Percentiles rank a stretch among this genome's conserved stretches.
Conservation (phyloP, 495 filamentous ascomycete genomes). For the Penicillium steckii region DNA sequence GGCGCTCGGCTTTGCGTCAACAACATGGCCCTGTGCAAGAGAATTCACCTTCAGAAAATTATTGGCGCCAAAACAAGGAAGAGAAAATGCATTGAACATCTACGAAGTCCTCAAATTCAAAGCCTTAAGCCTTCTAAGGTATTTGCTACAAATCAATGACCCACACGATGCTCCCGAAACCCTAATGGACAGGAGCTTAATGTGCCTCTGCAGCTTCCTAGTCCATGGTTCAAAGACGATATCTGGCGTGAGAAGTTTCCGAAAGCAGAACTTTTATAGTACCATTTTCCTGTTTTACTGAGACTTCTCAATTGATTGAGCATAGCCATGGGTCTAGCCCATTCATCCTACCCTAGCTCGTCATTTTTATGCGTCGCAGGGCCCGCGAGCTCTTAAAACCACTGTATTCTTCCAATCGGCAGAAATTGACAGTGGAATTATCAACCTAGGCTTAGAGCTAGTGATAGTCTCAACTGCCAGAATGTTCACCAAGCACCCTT, state of each 20-base stretch:
- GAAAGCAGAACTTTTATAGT: constrained; percentile 10
- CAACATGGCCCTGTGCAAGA: no score
- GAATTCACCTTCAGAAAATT: neutral
- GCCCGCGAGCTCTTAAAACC: neutral
- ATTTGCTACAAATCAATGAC: neutral
- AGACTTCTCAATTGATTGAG: constrained; percentile 5
- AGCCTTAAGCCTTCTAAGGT: neutral
- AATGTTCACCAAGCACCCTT: constrained; percentile 16
- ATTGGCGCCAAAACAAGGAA: no score
- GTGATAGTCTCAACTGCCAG: constrained; percentile 1
- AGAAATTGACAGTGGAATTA: no score
- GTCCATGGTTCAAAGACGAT: neutral
- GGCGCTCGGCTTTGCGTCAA: no score
- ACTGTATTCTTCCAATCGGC: neutral
- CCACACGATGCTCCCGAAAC: constrained; percentile 12
- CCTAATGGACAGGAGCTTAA: constrained; percentile 3
- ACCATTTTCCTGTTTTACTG: constrained; percentile 9
- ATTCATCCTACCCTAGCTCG: constrained; percentile 2
- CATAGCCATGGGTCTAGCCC: constrained; percentile 17
- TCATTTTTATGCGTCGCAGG: constrained; percentile 5
- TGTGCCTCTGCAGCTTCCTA: neutral
- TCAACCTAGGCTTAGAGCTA: neutral
- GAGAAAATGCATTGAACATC: neutral
- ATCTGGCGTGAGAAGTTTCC: constrained; percentile 4
- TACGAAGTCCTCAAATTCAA: neutral